Percentiles rank a stretch among this genome's conserved stretches.
phyloP scores from a whole-genome alignment of 805 yeast species.

The Suhomyces xylopsoci region DNA sequence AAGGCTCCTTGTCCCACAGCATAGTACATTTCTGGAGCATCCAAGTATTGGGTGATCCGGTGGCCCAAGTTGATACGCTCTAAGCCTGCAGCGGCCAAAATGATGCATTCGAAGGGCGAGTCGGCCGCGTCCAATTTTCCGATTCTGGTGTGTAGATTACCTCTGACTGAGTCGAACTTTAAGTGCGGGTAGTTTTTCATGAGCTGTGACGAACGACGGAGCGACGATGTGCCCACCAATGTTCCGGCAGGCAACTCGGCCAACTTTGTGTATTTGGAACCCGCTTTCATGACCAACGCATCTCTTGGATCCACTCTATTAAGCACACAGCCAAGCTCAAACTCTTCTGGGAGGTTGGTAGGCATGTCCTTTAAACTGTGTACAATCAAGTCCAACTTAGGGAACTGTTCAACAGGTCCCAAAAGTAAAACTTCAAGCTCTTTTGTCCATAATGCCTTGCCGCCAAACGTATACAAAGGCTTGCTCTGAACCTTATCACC shows the following conservation, averaged over 20 bases:
- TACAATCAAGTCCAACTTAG: constrained; percentile 81
- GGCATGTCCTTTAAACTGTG: constrained; percentile 95
- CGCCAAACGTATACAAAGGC: constrained; percentile 93
- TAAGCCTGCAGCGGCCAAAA: constrained; percentile 92
- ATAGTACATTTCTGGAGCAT: constrained; percentile 79
- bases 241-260: constrained; percentile 80
- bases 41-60: constrained; percentile 71
- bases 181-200: constrained; percentile 74
- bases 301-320: constrained; percentile 92
- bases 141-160: constrained; percentile 73
- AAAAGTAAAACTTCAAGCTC: constrained; percentile 81
- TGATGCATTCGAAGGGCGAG: constrained; percentile 64
- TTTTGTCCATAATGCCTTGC: constrained; percentile 94
- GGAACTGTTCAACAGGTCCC: constrained; percentile 56
- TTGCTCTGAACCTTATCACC: constrained; percentile 86
- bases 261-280: constrained; percentile 60
- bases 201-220: constrained; percentile 90
- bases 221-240: constrained; percentile 91
- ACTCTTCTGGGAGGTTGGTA: constrained; percentile 83
- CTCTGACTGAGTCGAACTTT: constrained; percentile 80
- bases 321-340: constrained; percentile 82
- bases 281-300: constrained; percentile 73
- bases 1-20: constrained; percentile 99
- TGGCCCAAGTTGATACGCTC: constrained; percentile 66
- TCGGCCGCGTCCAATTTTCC: constrained; percentile 72